These are phyloP conservation scores for Acephala macrosclerotiorum DNA, from an alignment of 2,329 filamentous ascomycete genomes.

Conservation along the genomic window DNA sequence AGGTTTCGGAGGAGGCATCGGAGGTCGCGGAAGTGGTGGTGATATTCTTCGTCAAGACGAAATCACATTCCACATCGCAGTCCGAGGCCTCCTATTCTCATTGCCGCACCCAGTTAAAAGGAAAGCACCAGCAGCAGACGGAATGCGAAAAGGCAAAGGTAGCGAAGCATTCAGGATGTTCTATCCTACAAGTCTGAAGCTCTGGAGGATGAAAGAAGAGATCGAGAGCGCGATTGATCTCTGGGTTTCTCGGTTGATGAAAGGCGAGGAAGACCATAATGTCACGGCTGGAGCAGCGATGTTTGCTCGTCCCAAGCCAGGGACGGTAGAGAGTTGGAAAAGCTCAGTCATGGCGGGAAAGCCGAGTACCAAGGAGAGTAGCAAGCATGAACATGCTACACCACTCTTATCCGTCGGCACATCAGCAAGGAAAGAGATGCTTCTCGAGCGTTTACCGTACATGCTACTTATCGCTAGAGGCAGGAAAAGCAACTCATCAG, in stretches of 20 bases:
- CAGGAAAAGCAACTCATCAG: conserved; percentile 38
- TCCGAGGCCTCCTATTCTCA: conserved; percentile 84
- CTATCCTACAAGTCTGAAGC: conserved; percentile 82
- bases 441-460: conserved; percentile 89
- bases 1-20: conserved; percentile 55
- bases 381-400: conserved; percentile 40
- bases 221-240: conserved; percentile 75
- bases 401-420: conserved; percentile 64
- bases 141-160: conserved; percentile 46
- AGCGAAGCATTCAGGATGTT: conserved; percentile 86
- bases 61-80: conserved; percentile 90
- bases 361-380: conserved; percentile 14
- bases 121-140: conserved; percentile 50
- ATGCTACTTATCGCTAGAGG: conserved; percentile 68
- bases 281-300: conserved; percentile 56
- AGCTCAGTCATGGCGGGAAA: conserved; percentile 23
- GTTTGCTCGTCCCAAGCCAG: conserved; percentile 54
- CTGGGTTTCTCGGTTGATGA: conserved; percentile 69
- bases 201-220: conserved; percentile 87
- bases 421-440: conserved; percentile 73
- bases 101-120: conserved; percentile 87
- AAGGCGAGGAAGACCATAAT: conserved; percentile 54
- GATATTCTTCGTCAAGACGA: conserved; percentile 91
- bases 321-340: conserved; percentile 45
- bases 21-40: conserved; percentile 62